Base-by-base conservation (phyloP, 805 yeast species). In the Candida boleticola region DNA sequence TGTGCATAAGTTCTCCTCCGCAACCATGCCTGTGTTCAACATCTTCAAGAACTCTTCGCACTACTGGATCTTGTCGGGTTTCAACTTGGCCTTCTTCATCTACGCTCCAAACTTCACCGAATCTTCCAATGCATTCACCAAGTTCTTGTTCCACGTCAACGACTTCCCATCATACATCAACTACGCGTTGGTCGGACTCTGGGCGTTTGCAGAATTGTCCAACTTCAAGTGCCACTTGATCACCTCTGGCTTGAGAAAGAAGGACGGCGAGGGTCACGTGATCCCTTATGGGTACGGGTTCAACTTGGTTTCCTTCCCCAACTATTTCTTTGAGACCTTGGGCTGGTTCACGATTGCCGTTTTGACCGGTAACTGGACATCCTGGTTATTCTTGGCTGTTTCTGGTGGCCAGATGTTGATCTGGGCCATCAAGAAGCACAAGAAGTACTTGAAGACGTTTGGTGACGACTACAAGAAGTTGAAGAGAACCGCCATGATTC, bases 1-100 rank as follows among this genome's bases (percentile, higher is more conserved):
- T 57, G 82, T 93, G 39, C 99, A 93, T 66, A 74, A 77, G 47
- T 93, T 93, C 60, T 86, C 97, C 18, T 72, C 81, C 44, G 82
- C 88, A 20, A 93, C 99, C 11, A 93, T 93, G 99, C 99, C 99
- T 3, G 55, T 85, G 33, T 77, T 80, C 60, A 86, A 89, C 64
- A 66, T 93, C 45, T 86, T 92, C 75, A 89, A 90, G 67, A 93
- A 93, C 69, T 83, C 89, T 30, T 71, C 77, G 50, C 97, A 93
- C 63, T 93, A 93, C 67, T 92, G 97, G 97, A 61, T 87, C n/a
- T 69, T 92, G 50, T 84, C 89, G 41, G 97, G 98, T 61, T 73
- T 61, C 21, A 50, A 58, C 46, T 63, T 80, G 46, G 76, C 81
- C 3, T 66, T 64, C 48, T 80, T 77, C 50, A 60, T 73, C 21